Conservation (phyloP, 2,329 filamentous ascomycete genomes). For the Apiospora sp. region DNA sequence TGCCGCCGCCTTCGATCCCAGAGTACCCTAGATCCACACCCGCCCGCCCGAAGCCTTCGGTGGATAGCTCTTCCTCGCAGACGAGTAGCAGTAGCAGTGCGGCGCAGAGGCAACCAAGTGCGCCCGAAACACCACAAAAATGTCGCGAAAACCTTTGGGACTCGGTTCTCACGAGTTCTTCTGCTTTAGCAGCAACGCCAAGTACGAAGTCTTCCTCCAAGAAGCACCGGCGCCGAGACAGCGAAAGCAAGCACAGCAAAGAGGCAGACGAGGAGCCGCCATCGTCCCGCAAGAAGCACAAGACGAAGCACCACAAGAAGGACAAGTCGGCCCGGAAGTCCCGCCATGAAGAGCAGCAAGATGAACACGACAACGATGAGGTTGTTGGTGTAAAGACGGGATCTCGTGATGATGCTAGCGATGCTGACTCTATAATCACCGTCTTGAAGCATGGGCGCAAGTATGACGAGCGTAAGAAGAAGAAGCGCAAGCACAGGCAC, state of each 20-base stretch:
- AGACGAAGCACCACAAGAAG: slow-evolving; percentile 11
- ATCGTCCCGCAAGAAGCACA: background rate
- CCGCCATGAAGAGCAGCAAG: background rate
- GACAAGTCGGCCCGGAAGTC: background rate
- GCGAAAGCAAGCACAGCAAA: background rate
- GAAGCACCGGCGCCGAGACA: background rate
- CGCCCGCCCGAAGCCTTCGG: background rate
- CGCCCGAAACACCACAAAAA: background rate
- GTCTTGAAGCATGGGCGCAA: background rate
- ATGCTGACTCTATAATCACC: background rate
- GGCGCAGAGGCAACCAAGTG: background rate
- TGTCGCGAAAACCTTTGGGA: background rate
- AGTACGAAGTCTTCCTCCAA: background rate
- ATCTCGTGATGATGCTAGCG: background rate
- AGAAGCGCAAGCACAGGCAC: background rate
- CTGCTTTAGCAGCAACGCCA: background rate
- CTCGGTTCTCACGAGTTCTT: background rate
- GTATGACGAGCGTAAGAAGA: background rate
- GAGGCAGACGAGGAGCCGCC: background rate
- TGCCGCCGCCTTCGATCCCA: background rate
- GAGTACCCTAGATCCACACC: background rate
- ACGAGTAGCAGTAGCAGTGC: background rate
- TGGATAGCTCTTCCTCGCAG: background rate
- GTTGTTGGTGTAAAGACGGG: background rate
- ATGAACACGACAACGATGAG: background rate